phyloP scores from a whole-genome alignment of 2,329 filamentous ascomycete genomes.

The Neopestalotiopsis rosae region DNA sequence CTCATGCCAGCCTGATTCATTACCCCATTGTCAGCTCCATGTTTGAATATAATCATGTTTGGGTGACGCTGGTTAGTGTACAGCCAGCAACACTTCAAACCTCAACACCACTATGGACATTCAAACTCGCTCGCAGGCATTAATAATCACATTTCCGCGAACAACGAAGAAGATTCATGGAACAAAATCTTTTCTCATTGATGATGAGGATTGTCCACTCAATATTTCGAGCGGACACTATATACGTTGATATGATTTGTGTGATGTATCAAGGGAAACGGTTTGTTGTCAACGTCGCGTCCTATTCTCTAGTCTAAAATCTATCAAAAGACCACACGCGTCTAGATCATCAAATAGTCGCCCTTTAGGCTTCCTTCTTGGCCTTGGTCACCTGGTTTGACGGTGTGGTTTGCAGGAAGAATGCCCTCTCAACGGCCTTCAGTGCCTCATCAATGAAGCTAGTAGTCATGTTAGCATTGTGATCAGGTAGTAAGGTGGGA shows the following conservation, averaged over 20 bases:
- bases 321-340: constrained; percentile 27
- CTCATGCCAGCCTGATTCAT: too few species aligned
- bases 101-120: too few species aligned
- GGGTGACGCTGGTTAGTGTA: too few species aligned
- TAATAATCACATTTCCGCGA: too few species aligned
- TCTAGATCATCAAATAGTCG: constrained; percentile 20
- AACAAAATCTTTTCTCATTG: not conserved
- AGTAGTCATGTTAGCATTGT: constrained; percentile 26
- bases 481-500: not conserved
- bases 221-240: not conserved
- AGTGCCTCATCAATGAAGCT: constrained; percentile 84
- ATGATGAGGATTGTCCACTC: not conserved
- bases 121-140: too few species aligned
- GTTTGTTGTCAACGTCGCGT: not conserved
- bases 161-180: not conserved
- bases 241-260: not conserved
- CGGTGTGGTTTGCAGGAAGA: constrained; percentile 61
- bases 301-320: constrained; percentile 11
- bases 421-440: constrained; percentile 75
- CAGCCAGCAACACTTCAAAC: too few species aligned
- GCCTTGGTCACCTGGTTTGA: constrained; percentile 42
- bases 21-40: too few species aligned
- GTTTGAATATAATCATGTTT: too few species aligned
- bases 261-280: not conserved
- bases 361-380: constrained; percentile 55